A percentile compares a stretch with the other conserved stretches of the same genome.
Evolutionary conservation across 2,329 filamentous ascomycete genomes (phyloP).

Genomic region (Pyrenophora teres): DNA sequence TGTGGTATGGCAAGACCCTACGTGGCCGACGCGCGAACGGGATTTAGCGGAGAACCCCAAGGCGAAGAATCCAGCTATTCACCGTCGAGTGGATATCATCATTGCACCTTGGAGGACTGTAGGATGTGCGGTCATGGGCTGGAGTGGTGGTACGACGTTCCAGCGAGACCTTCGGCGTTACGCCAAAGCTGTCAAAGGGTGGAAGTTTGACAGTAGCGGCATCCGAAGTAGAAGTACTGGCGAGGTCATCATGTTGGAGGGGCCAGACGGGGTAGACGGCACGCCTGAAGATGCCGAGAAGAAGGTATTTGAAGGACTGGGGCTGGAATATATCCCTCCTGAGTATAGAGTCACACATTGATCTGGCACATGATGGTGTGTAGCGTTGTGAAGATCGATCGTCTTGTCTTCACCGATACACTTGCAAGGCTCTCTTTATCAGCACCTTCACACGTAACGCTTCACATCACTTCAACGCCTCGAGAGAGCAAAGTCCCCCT

Average conservation of each 20-base stretch:
- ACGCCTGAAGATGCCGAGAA: conserved; percentile 74
- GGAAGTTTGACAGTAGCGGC: conserved; percentile 93
- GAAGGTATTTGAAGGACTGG: conserved; percentile 76
- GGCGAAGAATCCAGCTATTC: conserved; percentile 70
- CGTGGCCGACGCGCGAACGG: conserved; percentile 46
- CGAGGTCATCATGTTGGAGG: conserved; percentile 72
- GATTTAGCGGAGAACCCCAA: conserved; percentile 44
- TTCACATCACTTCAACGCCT: not conserved
- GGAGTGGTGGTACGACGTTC: conserved; percentile 88
- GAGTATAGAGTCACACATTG: conserved; percentile 53
- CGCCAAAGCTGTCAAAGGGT: conserved; percentile 70
- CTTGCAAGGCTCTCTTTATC: not conserved
- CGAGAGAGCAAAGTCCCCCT: too few species aligned
- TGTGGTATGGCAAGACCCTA: conserved; percentile 84
- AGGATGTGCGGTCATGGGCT: conserved; percentile 85
- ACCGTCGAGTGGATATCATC: conserved; percentile 90
- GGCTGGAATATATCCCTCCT: conserved; percentile 57
- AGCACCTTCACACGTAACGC: not conserved
- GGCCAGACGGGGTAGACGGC: conserved; percentile 50
- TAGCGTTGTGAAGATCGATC: not conserved
- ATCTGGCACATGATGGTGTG: conserved; percentile 6
- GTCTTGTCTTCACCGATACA: not conserved
- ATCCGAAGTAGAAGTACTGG: conserved; percentile 71
- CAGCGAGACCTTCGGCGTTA: conserved; percentile 83
- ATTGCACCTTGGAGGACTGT: conserved; percentile 85